phyloP scores from a whole-genome alignment of 1,284 basidiomycete genomes.

The Malassezia pachydermatis region DNA sequence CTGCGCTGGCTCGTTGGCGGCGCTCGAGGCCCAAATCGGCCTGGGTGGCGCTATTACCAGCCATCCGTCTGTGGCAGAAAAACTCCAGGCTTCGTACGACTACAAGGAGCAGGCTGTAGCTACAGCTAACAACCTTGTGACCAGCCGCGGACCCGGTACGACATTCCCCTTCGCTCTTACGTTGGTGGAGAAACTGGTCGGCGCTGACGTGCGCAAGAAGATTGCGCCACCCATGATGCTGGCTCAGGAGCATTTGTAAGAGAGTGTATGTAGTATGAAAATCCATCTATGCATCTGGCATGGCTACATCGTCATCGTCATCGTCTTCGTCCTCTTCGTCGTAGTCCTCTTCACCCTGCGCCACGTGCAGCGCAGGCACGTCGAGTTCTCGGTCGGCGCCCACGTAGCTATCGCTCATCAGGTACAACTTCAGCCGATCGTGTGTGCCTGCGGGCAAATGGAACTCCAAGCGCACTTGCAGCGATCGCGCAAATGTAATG shows the following conservation, averaged over 20 bases:
- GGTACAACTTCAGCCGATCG: constrained; percentile 67
- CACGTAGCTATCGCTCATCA: constrained; percentile 79
- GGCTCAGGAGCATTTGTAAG: constrained; percentile 7
- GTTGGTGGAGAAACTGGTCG: constrained; percentile 61
- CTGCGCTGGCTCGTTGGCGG: constrained; percentile 55
- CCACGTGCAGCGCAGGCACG: constrained; percentile 30
- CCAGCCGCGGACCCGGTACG: constrained; percentile 70
- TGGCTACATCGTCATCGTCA: not conserved
- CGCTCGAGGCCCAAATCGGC: constrained; percentile 57
- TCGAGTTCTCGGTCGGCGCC: constrained; percentile 42
- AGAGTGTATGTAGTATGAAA: too few species aligned
- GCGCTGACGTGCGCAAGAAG: constrained; percentile 59
- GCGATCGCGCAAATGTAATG: constrained; percentile 63
- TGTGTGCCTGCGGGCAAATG: constrained; percentile 64
- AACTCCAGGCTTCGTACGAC: constrained; percentile 59
- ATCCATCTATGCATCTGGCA: constrained; percentile 1
- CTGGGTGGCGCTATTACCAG: constrained; percentile 59
- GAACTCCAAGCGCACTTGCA: constrained; percentile 78
- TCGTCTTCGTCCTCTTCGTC: constrained; percentile 25
- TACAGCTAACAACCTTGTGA: constrained; percentile 61
- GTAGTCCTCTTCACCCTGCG: constrained; percentile 31
- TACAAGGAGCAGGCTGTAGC: constrained; percentile 71
- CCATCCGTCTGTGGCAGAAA: constrained; percentile 63
- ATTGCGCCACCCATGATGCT: constrained; percentile 63
- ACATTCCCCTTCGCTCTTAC: constrained; percentile 65